A percentile compares a stretch with the other conserved stretches of the same genome.
These are phyloP conservation scores for Pelargonium myrrhifolium DNA, from an alignment of 441 rosid genomes.

Conservation along the genomic window DNA sequence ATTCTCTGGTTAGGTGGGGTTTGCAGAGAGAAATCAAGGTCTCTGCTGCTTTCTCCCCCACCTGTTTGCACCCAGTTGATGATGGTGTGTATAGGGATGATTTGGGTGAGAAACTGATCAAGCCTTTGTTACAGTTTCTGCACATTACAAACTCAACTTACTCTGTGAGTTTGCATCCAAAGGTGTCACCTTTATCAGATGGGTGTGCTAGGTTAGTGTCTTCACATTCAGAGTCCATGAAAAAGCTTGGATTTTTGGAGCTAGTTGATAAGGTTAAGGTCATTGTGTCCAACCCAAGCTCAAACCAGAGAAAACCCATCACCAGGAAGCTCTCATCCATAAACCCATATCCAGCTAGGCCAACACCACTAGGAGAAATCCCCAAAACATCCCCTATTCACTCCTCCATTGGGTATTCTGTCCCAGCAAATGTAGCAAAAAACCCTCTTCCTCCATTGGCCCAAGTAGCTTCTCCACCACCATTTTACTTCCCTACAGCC, in stretches of 20 bases:
- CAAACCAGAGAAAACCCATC: conserved; percentile 14
- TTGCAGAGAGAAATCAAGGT: conserved; percentile 52
- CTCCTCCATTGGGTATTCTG: conserved; percentile 44
- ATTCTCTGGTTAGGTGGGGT: conserved; percentile 70
- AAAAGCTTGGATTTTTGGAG: conserved; percentile 39
- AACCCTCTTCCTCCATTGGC: conserved; percentile 28
- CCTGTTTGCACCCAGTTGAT: conserved; percentile 27
- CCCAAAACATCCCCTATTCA: conserved; percentile 31
- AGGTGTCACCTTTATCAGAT: conserved; percentile 26
- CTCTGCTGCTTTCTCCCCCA: conserved; percentile 42
- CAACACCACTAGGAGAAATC: conserved; percentile 42
- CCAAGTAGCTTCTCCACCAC: conserved; percentile 26
- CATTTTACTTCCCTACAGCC: conserved; percentile 20
- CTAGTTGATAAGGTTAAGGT: conserved; percentile 34
- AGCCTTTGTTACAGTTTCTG: conserved; percentile 39
- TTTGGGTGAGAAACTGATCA: conserved; percentile 23
- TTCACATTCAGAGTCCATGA: conserved; percentile 24
- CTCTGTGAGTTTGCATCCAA: conserved; percentile 34
- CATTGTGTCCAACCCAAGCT: conserved; percentile 17
- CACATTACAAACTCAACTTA: conserved; percentile 46
- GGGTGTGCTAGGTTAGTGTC: conserved; percentile 25
- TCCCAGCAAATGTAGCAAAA: conserved; percentile 38
- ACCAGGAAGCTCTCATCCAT: conserved; percentile 42
- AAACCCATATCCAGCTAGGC: conserved; percentile 34
- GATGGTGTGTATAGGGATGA: conserved; percentile 12